Evolutionary conservation across 495 filamentous ascomycete species (phyloP).

Genomic region (Aspergillus panamensis): DNA sequence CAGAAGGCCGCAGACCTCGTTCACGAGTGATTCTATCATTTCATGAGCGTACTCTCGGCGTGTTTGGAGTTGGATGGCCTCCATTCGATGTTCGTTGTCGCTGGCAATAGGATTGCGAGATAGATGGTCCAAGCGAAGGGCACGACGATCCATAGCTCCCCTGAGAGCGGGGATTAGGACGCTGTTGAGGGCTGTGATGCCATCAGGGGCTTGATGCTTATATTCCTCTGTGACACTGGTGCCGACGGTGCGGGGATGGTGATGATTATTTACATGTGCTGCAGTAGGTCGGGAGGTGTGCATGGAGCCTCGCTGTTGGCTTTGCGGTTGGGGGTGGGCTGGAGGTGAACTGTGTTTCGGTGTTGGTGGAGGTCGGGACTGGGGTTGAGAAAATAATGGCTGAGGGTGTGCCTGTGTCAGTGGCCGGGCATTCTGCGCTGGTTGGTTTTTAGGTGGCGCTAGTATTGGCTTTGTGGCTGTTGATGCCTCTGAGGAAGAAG

Average conservation of each 20-base stretch:
- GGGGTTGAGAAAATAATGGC: slow-evolving; percentile 31
- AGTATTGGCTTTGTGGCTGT: slow-evolving; percentile 42
- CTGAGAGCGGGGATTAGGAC: slow-evolving; percentile 90
- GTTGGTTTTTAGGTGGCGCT: slow-evolving; percentile 31
- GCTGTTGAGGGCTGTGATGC: slow-evolving; percentile 64
- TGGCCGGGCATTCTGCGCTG: slow-evolving; percentile 23
- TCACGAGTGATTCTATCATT: slow-evolving; percentile 70
- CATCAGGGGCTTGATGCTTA: slow-evolving; percentile 20
- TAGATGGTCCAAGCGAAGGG: slow-evolving; percentile 27
- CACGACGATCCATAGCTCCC: slow-evolving; percentile 78
- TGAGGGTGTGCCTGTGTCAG: slow-evolving; percentile 19
- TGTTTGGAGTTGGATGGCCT: slow-evolving; percentile 20
- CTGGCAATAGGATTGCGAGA: slow-evolving; percentile 12
- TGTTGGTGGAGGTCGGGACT: slow-evolving; percentile 25
- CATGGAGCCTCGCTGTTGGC: not conserved
- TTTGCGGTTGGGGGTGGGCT: slow-evolving; percentile 16
- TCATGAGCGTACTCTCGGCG: slow-evolving; percentile 75
- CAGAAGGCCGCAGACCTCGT: slow-evolving; percentile 72
- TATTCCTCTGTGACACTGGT: slow-evolving; percentile 15
- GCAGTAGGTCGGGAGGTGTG: slow-evolving; percentile 9
- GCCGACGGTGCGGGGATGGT: slow-evolving; percentile 1
- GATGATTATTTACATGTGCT: not conserved
- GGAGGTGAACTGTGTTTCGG: slow-evolving; percentile 22
- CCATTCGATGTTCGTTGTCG: slow-evolving; percentile 11
- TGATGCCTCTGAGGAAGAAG: slow-evolving; percentile 48